A percentile compares a stretch with the other conserved stretches of the same genome.
Evolutionary conservation across 345 rosid species (phyloP).

Genomic region (Populus davidiana): DNA sequence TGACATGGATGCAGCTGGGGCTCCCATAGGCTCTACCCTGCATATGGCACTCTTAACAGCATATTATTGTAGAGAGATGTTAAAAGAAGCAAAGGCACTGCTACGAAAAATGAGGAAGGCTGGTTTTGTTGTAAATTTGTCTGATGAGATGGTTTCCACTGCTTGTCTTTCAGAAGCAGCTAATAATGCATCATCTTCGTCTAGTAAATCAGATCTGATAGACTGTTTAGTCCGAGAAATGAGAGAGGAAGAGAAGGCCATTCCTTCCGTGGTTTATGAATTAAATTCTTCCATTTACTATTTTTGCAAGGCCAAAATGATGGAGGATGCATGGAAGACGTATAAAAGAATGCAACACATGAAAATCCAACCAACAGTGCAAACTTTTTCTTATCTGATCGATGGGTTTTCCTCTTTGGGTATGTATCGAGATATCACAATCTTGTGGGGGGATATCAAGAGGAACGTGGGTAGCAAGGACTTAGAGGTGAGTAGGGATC

Average conservation of each 20-base stretch:
- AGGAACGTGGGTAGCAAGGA: slow-evolving; percentile 37
- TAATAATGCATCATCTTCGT: slow-evolving; percentile 19
- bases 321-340: slow-evolving; percentile 56
- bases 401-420: slow-evolving; percentile 55
- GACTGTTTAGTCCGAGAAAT: slow-evolving; percentile 42
- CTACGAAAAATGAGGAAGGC: slow-evolving; percentile 50
- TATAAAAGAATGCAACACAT: slow-evolving; percentile 53
- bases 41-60: slow-evolving; percentile 51
- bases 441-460: slow-evolving; percentile 88
- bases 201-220: slow-evolving; percentile 36
- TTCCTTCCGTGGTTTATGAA: slow-evolving; percentile 40
- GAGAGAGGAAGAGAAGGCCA: slow-evolving; percentile 30
- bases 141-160: slow-evolving; percentile 30
- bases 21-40: slow-evolving; percentile 29
- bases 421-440: slow-evolving; percentile 61
- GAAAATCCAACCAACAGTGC: slow-evolving; percentile 49
- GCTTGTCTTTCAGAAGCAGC: slow-evolving; percentile 21
- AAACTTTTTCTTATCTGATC: slow-evolving; percentile 55
- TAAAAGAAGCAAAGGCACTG: slow-evolving; percentile 60
- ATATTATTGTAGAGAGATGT: slow-evolving; percentile 49
- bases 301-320: slow-evolving; percentile 84
- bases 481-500: slow-evolving; percentile 52
- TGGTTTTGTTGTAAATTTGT: slow-evolving; percentile 35
- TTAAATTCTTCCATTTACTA: slow-evolving; percentile 73
- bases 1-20: slow-evolving; percentile 56